Evolutionary conservation across 805 yeast genomes (phyloP).

Genomic region (Starmerella gropengiesseri): DNA sequence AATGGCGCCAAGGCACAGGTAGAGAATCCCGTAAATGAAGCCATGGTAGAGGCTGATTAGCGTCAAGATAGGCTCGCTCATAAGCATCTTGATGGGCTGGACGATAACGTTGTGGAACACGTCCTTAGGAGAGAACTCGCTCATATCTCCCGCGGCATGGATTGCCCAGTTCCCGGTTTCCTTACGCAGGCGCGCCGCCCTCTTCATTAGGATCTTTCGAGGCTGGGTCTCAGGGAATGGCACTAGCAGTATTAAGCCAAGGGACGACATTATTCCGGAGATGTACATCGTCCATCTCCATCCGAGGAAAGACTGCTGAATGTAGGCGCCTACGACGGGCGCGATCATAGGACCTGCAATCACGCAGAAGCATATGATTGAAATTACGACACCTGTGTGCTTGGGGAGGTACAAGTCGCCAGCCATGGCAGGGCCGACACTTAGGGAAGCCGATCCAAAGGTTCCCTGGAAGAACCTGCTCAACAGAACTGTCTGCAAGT

Average conservation of each 20-base stretch:
- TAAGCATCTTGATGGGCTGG: slow-evolving; percentile 29
- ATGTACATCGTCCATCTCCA: slow-evolving; percentile 80
- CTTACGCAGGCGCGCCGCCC: slow-evolving; percentile 52
- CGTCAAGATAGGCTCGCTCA: slow-evolving; percentile 32
- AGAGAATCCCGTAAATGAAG: slow-evolving; percentile 34
- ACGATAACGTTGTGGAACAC: slow-evolving; percentile 30
- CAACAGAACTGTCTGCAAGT: slow-evolving; percentile 57
- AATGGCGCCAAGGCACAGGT: slow-evolving; percentile 32
- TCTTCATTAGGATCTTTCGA: slow-evolving; percentile 49
- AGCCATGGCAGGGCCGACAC: slow-evolving; percentile 76
- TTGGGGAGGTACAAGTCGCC: slow-evolving; percentile 65
- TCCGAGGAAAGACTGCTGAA: slow-evolving; percentile 48
- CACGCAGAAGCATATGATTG: slow-evolving; percentile 59
- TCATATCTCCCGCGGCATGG: slow-evolving; percentile 50
- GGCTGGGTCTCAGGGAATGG: slow-evolving; percentile 64
- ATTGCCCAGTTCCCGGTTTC: slow-evolving; percentile 75
- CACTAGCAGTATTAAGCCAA: slow-evolving; percentile 33
- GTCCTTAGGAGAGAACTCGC: slow-evolving; percentile 31
- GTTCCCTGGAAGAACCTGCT: slow-evolving; percentile 75
- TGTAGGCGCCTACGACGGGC: slow-evolving; percentile 68
- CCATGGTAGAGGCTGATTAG: slow-evolving; percentile 32
- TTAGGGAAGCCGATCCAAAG: slow-evolving; percentile 75
- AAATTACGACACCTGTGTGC: slow-evolving; percentile 65
- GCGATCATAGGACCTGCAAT: slow-evolving; percentile 65
- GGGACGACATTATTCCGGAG: slow-evolving; percentile 49